phyloP scores from a whole-genome alignment of 495 filamentous ascomycete species.

The Parathielavia hyrcaniae region DNA sequence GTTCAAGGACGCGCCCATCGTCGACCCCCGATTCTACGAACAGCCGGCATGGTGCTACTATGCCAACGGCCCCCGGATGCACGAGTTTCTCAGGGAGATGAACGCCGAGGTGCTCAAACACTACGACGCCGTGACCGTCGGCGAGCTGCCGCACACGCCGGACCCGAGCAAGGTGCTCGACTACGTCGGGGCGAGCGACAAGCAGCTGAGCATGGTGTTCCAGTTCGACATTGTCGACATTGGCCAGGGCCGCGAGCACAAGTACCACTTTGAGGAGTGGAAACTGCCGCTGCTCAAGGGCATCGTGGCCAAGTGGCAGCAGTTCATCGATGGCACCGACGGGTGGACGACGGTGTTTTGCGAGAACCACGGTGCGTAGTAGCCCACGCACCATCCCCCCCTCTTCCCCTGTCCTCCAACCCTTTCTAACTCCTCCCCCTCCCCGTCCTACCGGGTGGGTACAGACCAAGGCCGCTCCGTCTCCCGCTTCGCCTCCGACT shows the following conservation, averaged over 20 bases:
- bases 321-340: slow-evolving; percentile 59
- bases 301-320: slow-evolving; percentile 59
- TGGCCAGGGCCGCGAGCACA: slow-evolving; percentile 47
- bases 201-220: slow-evolving; percentile 71
- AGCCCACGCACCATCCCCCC: neutral
- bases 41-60: slow-evolving; percentile 50
- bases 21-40: slow-evolving; percentile 33
- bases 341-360: slow-evolving; percentile 68
- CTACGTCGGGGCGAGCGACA: slow-evolving; percentile 51
- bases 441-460: too few relatives aligned
- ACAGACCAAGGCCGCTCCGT: slow-evolving; percentile 56
- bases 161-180: slow-evolving; percentile 53
- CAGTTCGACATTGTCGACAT: slow-evolving; percentile 62
- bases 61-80: slow-evolving; percentile 59
- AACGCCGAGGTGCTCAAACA: slow-evolving; percentile 54
- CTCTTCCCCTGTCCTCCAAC: neutral
- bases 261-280: slow-evolving; percentile 35
- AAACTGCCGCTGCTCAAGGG: slow-evolving; percentile 52
- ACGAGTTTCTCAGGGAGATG: slow-evolving; percentile 60
- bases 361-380: slow-evolving; percentile 57
- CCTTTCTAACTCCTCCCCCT: neutral
- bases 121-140: slow-evolving; percentile 64
- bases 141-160: slow-evolving; percentile 62
- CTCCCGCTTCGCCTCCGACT: slow-evolving; percentile 50
- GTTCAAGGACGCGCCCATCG: slow-evolving; percentile 57